Evolutionary conservation across 2,329 filamentous ascomycete species (phyloP), one percentile per base, ranked within the genome.

Genomic region (Cladophialophora yegresii): DNA sequence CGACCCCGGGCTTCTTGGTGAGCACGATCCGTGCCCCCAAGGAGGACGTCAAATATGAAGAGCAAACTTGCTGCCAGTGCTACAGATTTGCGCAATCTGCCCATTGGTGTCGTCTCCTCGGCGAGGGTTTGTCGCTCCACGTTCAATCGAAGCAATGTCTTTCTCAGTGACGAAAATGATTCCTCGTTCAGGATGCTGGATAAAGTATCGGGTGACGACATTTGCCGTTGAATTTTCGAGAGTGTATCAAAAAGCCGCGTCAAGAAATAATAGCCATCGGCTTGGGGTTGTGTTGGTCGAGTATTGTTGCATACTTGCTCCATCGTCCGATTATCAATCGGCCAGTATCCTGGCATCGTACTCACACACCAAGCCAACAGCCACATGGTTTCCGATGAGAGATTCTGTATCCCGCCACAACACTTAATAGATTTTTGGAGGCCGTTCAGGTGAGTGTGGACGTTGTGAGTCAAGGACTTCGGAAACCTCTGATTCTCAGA

Each of bases 311-410:
- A n/a, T 16, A 30, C n/a, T n/a, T 51, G 32, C n/a, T 45, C 30
- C 23, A 49, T 53, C 62, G 56, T 54, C 40, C 53, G 54, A 10
- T 32, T 55, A 53, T 64, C 62, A 50, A 64, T 53, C 3, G 57
- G 30, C n/a, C 50, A 64, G 26, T 64, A 64, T 40, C 62, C 62
- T n/a, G 62, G 62, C 30, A 64, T 56, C 8, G 40, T 61, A 47
- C 51, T 51, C n/a, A 61, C 32, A 33, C 62, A 64, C 62, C 62
- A 64, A 40, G 62, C 62, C n/a, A 64, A 36, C 2, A 58, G 53
- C 57, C 57, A 64, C 40, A 61, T 23, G 1, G 62, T 60, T 20
- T 61, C 57, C 36, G 62, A 40, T 30, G 57, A 56, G 28, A 64
- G 53, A 20, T 53, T 53, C 7, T 33, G 58, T 30, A 64, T 13